Conservation (phyloP, 192 early-diverging fungal genomes). For the Phlyctochytrium arcticum region DNA sequence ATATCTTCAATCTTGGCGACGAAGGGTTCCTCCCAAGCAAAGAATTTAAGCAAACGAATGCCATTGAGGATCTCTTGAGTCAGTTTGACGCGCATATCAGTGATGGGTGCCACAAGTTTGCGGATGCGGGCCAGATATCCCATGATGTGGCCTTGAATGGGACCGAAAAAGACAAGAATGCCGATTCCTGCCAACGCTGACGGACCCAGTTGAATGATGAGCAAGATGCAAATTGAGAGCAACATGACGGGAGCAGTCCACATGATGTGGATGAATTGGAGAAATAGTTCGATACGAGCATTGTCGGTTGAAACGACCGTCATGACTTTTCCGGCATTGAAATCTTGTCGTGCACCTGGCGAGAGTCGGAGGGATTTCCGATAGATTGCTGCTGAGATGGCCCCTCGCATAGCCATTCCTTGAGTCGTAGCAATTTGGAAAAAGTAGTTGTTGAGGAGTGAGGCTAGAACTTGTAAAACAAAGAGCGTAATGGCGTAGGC, state of each 20-base stretch:
- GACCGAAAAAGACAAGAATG: constrained; percentile 38
- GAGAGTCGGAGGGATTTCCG: constrained; percentile 55
- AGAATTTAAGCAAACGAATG: constrained; percentile 75
- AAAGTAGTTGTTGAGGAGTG: constrained; percentile 33
- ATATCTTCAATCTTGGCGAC: constrained; percentile 57
- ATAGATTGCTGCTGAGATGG: constrained; percentile 52
- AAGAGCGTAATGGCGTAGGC: constrained; percentile 32
- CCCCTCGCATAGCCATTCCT: constrained; percentile 46
- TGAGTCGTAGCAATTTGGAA: constrained; percentile 34
- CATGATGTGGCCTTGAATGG: constrained; percentile 40
- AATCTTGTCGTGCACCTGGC: constrained; percentile 50
- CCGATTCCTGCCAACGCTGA: constrained; percentile 47
- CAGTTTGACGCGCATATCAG: constrained; percentile 69
- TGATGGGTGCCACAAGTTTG: constrained; percentile 49
- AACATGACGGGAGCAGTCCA: constrained; percentile 46
- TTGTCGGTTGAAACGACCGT: constrained; percentile 57
- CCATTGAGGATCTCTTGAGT: constrained; percentile 66
- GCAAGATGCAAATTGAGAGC: constrained; percentile 35
- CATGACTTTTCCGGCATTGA: constrained; percentile 59
- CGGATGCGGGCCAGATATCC: constrained; percentile 35
- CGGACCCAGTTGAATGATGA: constrained; percentile 35
- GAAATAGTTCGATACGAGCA: constrained; percentile 58
- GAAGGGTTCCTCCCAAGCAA: constrained; percentile 67
- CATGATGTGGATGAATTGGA: constrained; percentile 31
- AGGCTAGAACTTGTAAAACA: constrained; percentile 12